Evolutionary conservation across 768 basidiomycete species (phyloP).

Genomic region (Lactifluus hygrophoroides): DNA sequence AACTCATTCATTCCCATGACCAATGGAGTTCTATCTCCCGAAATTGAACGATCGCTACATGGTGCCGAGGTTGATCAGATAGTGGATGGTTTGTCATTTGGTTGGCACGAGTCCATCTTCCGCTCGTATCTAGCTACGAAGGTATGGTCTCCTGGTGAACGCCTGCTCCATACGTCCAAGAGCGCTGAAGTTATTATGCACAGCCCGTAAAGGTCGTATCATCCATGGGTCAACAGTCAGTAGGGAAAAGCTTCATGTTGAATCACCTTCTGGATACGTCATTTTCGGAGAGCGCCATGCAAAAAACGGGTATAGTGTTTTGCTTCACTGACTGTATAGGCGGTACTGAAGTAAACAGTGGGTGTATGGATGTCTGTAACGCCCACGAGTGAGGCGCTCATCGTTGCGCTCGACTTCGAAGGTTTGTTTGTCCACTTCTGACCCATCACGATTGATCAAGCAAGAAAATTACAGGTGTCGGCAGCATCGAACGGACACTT

Average conservation of each 20-base stretch:
- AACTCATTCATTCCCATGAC: background rate
- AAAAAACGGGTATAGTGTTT: conserved; percentile 14
- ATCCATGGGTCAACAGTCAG: conserved; percentile 62
- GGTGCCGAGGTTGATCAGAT: conserved; percentile 46
- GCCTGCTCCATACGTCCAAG: too few relatives aligned
- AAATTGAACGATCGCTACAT: conserved; percentile 32
- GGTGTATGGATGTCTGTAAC: conserved; percentile 64
- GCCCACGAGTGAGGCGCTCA: too few relatives aligned
- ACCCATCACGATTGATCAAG: too few relatives aligned
- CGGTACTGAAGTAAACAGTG: conserved; percentile 24
- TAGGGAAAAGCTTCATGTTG: conserved; percentile 50
- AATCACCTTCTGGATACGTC: conserved; percentile 58
- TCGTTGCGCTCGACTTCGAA: too few relatives aligned
- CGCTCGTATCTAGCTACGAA: too few relatives aligned
- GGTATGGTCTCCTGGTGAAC: too few relatives aligned
- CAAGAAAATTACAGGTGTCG: too few relatives aligned
- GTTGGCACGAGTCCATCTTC: conserved; percentile 48
- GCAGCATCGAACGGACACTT: too few relatives aligned
- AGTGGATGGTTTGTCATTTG: conserved; percentile 46
- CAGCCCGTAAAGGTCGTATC: conserved; percentile 34
- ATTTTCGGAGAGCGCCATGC: conserved; percentile 54
- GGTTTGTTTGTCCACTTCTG: too few relatives aligned
- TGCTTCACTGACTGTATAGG: conserved; percentile 17
- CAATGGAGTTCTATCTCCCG: background rate
- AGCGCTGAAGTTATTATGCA: too few relatives aligned